Percentiles rank a stretch among this genome's conserved stretches.
Evolutionary conservation across 352 stramenopile genomes (phyloP).

Genomic region (Phytopythium sindhum): DNA sequence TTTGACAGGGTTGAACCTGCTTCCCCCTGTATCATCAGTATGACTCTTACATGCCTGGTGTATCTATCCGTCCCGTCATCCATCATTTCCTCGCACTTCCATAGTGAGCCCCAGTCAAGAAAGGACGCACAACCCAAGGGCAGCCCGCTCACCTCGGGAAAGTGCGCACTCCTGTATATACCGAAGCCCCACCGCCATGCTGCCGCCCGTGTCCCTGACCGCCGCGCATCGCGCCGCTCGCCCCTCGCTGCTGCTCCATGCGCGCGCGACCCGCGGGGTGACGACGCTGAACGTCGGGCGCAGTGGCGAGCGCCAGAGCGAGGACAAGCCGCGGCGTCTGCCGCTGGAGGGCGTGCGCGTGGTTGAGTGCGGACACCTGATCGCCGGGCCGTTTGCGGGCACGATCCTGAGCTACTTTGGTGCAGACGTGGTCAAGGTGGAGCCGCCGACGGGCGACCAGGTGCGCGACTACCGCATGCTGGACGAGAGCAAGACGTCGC

Average conservation of each 20-base stretch:
- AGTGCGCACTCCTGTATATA: too few species aligned
- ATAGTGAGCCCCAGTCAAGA: conserved; percentile 4
- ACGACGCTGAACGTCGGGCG: conserved; percentile 23
- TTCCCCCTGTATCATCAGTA: background rate
- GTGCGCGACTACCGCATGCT: conserved; percentile 77
- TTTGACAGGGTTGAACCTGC: conserved; percentile 26
- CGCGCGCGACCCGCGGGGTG: conserved; percentile 13
- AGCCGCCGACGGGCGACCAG: conserved; percentile 81
- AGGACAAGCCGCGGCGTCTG: conserved; percentile 17
- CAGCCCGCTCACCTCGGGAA: too few species aligned
- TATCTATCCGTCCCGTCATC: conserved; percentile 1
- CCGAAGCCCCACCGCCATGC: background rate
- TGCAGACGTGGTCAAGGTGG: conserved; percentile 89
- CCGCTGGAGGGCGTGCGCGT: conserved; percentile 73
- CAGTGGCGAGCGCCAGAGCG: background rate
- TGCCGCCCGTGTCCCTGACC: background rate
- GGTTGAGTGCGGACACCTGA: conserved; percentile 77
- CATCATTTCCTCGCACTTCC: background rate
- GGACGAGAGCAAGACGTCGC: conserved; percentile 67
- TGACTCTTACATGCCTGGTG: too few species aligned
- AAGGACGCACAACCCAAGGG: background rate
- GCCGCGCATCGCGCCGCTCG: conserved; percentile 1
- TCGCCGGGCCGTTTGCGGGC: conserved; percentile 74
- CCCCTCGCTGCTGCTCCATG: background rate
- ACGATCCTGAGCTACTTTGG: conserved; percentile 89